Evolutionary conservation across 441 rosid genomes (phyloP), one percentile per base, ranked within the genome.

Genomic region (Pelargonium cotyledonis): DNA sequence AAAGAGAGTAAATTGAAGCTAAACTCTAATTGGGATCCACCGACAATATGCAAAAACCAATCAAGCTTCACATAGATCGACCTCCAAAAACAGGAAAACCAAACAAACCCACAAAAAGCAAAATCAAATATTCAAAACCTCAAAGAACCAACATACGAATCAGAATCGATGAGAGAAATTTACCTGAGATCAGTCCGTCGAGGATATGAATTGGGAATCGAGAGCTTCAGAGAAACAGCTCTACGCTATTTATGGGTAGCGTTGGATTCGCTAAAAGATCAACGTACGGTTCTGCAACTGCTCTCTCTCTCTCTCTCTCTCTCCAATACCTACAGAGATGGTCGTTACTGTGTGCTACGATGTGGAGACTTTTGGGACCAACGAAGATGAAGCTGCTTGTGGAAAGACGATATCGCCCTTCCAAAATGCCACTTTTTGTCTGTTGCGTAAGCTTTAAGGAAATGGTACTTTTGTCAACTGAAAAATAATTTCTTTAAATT

Each of bases 21-120:
- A 53, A 53, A 53, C 16, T n/a, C 2, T 15, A n/a, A 55, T 55
- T 15, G n/a, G 18, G 61, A 55, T 55, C 61, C 61, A 55, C 61
- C 61, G 61, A 55, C 19, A 55, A 55, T 55, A 15, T 16, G 18
- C 61, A 55, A 15, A 55, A 55, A 55, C 8, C 21, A 53, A 55
- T 55, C 61, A 55, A 53, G 43, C 6, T 53, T 53, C 60, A 15
- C 61, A 55, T 19, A 55, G 61, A 55, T 55, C 61, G 61, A 55
- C 18, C 61, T 16, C 23, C 21, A 6, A 6, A 55, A 55, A 55
- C 9, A 4, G 6, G 0, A 15, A n/a, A 55, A 55, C 7, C 61
- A 55, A 16, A 55, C 8, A 1, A 18, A 16, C 6, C 61, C 23
- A 55, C 18, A 18, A 55, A 6, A 8, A 16, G 2, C 26, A 55